Conservation (phyloP, 129 eudicot genomes). For the Escallonia herrerae region DNA sequence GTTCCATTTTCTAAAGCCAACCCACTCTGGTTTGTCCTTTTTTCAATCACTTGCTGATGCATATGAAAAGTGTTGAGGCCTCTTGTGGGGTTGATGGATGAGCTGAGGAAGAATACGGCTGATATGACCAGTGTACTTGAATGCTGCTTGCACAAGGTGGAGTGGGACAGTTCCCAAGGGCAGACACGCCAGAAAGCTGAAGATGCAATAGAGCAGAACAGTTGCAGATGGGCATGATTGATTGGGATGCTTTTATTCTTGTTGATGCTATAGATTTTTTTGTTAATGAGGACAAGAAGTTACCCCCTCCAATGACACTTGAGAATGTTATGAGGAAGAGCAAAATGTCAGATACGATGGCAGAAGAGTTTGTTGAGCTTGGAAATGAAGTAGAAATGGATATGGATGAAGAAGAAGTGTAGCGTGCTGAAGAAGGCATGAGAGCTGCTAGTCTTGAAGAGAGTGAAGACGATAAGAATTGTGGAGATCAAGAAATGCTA, state of each 20-base stretch:
- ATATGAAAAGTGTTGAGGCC: slow-evolving; percentile 88
- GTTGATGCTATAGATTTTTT: slow-evolving; percentile 83
- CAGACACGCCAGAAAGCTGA: slow-evolving; percentile 93
- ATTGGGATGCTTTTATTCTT: slow-evolving; percentile 92
- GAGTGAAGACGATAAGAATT: slow-evolving; percentile 29
- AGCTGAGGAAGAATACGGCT: slow-evolving; percentile 50
- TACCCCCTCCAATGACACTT: slow-evolving; percentile 86
- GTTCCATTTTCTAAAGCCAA: slow-evolving; percentile 82
- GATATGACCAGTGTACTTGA: slow-evolving; percentile 86
- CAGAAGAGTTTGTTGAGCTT: slow-evolving; percentile 62
- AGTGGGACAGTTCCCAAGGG: slow-evolving; percentile 88
- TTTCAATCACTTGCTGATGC: slow-evolving; percentile 90
- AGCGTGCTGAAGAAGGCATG: slow-evolving; percentile 87
- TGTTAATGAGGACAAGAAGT: slow-evolving; percentile 78
- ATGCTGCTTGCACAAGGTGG: slow-evolving; percentile 71
- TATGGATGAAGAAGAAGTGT: slow-evolving; percentile 92
- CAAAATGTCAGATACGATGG: slow-evolving; percentile 54
- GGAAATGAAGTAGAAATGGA: slow-evolving; percentile 94
- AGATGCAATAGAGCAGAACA: slow-evolving; percentile 79
- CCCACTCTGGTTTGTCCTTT: slow-evolving; percentile 87
- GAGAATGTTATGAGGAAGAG: slow-evolving; percentile 89
- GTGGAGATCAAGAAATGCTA: slow-evolving; percentile 67
- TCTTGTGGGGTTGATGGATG: slow-evolving; percentile 66
- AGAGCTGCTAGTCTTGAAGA: slow-evolving; percentile 75
- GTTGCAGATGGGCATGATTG: slow-evolving; percentile 79